phyloP scores from a whole-genome alignment of 1,284 basidiomycete genomes.

The Microbotryomycetes sp. region DNA sequence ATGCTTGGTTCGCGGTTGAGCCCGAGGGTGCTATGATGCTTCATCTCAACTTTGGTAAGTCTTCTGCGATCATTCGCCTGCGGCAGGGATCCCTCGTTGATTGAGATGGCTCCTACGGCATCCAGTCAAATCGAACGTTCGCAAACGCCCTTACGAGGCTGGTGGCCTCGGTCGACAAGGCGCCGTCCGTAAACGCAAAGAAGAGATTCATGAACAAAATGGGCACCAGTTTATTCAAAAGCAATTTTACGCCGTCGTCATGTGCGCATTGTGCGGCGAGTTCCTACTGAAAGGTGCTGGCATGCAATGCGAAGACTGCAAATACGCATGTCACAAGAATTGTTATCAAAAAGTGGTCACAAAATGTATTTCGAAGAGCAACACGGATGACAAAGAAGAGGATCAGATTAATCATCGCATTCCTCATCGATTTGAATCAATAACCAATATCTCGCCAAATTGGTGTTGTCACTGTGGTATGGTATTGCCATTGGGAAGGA shows the following conservation, averaged over 20 bases:
- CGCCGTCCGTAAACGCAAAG: conserved; percentile 94
- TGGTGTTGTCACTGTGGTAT: conserved; percentile 99
- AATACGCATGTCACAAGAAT: conserved; percentile 98
- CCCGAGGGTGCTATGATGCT: conserved; percentile 89
- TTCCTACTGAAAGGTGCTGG: conserved; percentile 95
- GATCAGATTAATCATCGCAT: conserved; percentile 99
- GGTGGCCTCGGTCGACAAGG: conserved; percentile 94
- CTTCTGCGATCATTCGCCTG: not conserved
- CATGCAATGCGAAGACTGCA: conserved; percentile 98
- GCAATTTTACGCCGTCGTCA: conserved; percentile 92
- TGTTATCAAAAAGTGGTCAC: conserved; percentile 99
- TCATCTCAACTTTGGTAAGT: conserved; percentile 80
- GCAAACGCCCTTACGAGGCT: conserved; percentile 84
- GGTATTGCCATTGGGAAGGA: conserved; percentile 93
- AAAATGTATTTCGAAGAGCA: conserved; percentile 97
- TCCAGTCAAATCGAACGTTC: conserved; percentile 89
- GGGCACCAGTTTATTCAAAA: conserved; percentile 96
- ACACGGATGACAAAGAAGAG: conserved; percentile 88
- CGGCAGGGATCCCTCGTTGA: not conserved
- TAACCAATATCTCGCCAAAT: conserved; percentile 95
- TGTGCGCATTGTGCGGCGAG: conserved; percentile 96
- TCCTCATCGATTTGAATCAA: conserved; percentile 94
- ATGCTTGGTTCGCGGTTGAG: conserved; percentile 96
- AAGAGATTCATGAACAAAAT: conserved; percentile 98
- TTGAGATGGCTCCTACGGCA: not conserved